A percentile compares a stretch with the other conserved stretches of the same genome.
These are phyloP conservation scores for Lophiostoma macrostomum DNA, from an alignment of 495 filamentous ascomycete genomes.

Conservation along the genomic window DNA sequence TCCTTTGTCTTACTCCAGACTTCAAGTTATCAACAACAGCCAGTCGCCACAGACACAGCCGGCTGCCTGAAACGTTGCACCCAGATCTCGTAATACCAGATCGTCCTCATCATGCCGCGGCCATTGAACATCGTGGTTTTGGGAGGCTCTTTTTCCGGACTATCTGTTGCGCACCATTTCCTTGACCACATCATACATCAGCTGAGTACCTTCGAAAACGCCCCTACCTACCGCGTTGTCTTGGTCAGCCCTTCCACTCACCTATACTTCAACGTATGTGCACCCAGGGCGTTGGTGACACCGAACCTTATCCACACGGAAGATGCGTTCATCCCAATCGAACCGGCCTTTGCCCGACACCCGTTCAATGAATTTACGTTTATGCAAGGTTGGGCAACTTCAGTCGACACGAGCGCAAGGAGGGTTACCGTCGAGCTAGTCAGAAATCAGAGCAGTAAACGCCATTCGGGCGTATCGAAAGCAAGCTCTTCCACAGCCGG, in stretches of 20 bases:
- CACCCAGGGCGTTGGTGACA: conserved; percentile 25
- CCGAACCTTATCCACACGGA: conserved; percentile 7
- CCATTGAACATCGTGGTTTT: conserved; percentile 27
- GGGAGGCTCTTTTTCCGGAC: conserved; percentile 25
- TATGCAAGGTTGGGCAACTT: conserved; percentile 21
- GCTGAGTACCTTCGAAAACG: conserved; percentile 10
- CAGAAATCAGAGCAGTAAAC: background rate
- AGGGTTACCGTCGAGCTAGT: conserved; percentile 17
- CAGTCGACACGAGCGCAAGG: conserved; percentile 20
- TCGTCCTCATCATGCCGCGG: conserved; percentile 8
- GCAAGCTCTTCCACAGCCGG: background rate
- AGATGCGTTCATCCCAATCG: conserved; percentile 20
- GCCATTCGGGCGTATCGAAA: background rate
- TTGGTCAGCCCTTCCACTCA: conserved; percentile 30
- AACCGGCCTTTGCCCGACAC: conserved; percentile 15
- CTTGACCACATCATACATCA: conserved; percentile 15
- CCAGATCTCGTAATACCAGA: background rate
- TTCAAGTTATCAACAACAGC: too few relatives aligned
- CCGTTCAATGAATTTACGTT: conserved; percentile 18
- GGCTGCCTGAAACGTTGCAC: background rate
- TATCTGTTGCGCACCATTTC: conserved; percentile 29
- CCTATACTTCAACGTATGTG: conserved; percentile 32
- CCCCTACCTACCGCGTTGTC: conserved; percentile 20
- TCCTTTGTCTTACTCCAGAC: too few relatives aligned
- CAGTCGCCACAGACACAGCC: too few relatives aligned